Base-by-base conservation (phyloP, 305 asterid species). In the Rubia peregrina region DNA sequence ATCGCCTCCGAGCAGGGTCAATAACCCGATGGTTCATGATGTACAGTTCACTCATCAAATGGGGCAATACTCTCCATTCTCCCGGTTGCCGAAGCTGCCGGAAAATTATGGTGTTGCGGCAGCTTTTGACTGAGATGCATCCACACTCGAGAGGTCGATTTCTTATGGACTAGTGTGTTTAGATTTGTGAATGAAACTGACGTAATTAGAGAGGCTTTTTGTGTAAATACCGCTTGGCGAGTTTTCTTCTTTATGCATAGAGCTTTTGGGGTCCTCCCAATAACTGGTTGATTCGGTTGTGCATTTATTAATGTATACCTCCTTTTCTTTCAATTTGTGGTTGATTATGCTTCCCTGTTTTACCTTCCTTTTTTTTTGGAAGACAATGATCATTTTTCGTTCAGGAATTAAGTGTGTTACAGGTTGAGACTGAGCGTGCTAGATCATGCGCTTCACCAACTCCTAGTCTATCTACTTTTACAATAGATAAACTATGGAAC, bases 11-110 rank as follows among this genome's bases (percentile, higher is more conserved):
- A 76, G 83, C 21, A 82, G 90, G 75, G 82, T 85, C 33, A 80
- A 76, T 40, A 84, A 88, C 60, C 90, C 91, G 1, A 78, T 86
- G 79, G 80, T 88, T 55, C 72, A 84, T 7, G 94, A 88, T 57
- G 78, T 72, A 19, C 88, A 71, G 66, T 71, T 76, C 43, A 33
- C 68, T 48, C 76, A 76, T 76, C 76, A 49, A 43, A 71, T 71
- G 71, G 66, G 42, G 53, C 70, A 53, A 33, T 71, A 59, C 55
- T 62, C 80, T 51, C 77, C 78, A 13, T 79, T 72, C 17, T 51
- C 74, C 17, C 51, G 75, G 10, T 8, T 30, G 63, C 42, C 64
- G 19, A 72, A 73, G 8, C 71, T 69, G 48, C 74, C 81, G n/a
- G 79, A 68, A 49, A 79, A 76, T 41, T 73, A 67, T 59, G 77